These are phyloP conservation scores for Solanum okadae DNA, from an alignment of 257 asterid species.

Conservation along the genomic window DNA sequence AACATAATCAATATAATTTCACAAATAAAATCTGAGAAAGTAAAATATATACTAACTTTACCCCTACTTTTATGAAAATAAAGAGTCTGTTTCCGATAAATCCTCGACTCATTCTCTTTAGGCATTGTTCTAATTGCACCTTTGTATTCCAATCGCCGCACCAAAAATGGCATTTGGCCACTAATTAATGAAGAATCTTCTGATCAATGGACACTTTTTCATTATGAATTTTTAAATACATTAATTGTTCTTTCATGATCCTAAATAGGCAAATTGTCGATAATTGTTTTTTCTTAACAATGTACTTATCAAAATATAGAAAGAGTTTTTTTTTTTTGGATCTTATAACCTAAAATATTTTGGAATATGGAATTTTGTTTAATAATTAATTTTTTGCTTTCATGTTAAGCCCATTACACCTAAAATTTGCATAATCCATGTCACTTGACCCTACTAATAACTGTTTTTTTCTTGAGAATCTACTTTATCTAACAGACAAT, in stretches of 20 bases:
- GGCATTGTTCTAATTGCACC: not conserved
- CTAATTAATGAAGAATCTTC: not conserved
- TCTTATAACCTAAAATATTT: not conserved
- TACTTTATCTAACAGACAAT: not conserved
- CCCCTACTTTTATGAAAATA: not conserved
- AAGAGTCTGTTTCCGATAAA: accelerated
- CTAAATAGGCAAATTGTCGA: not conserved
- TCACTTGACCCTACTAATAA: not conserved
- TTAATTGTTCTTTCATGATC: not conserved
- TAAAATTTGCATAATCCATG: not conserved
- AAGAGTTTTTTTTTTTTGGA: not conserved
- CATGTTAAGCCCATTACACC: not conserved
- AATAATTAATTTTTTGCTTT: not conserved
- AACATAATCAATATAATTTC: not conserved
- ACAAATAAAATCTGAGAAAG: not conserved
- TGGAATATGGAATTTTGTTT: not conserved
- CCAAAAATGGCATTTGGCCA: not conserved
- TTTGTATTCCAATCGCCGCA: not conserved
- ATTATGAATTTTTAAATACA: not conserved
- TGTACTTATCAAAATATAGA: not conserved
- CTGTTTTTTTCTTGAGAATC: not conserved
- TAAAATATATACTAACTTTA: not conserved
- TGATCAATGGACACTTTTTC: not conserved
- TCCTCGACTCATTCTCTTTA: not conserved
- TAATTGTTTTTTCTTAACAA: not conserved